Evolutionary conservation across 768 basidiomycete genomes (phyloP), one percentile per base, ranked within the genome.

Genomic region (Lyophyllum atratum): DNA sequence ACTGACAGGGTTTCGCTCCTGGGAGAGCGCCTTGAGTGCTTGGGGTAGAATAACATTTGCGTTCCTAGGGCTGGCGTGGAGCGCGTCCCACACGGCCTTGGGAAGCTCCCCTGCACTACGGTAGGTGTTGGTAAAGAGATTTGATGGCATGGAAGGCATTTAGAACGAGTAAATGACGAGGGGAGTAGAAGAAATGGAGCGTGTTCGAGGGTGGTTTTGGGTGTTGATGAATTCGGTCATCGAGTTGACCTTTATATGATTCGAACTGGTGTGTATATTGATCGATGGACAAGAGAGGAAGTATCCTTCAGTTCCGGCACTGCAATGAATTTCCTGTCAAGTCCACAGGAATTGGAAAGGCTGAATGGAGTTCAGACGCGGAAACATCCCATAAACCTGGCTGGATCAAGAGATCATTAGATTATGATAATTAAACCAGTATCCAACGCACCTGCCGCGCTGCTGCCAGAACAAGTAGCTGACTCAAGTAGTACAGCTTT

Each of bases 11-110:
- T 45, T 25, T 39, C 59, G 14, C 56, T 69, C 62, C 22, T 62
- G 59, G 49, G 66, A 53, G 8, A 62, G 61, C 34, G 57, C 70
- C 52, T 77, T 76, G 14, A 65, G 56, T 15, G 75, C 66, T 14
- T 65, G 60, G 8, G 81, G 81, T 2, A 81, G 70, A 14, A 80
- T 69, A 24, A 70, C 60, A 54, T 81, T 81, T 5, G 79, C 77
- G 42, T 75, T 68, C 17, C 71, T 66, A 22, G 76, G 72, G 40
- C 80, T 60, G 8, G 57, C 60, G 7, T 68, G 58, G 11, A 86
- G 68, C 3, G 70, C 68, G 2, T 67, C 60, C 70, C 76, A 74
- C 10, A 77, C 77, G 9, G 64, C 55, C 1, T 14, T 2, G 4
- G 85, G 76, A 6, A 84, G 61, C 15, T 73, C 65, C 4, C 62